Percentiles rank a stretch among this genome's conserved stretches.
Conservation (phyloP, 768 basidiomycete genomes). For the Lactarius tabidus region DNA sequence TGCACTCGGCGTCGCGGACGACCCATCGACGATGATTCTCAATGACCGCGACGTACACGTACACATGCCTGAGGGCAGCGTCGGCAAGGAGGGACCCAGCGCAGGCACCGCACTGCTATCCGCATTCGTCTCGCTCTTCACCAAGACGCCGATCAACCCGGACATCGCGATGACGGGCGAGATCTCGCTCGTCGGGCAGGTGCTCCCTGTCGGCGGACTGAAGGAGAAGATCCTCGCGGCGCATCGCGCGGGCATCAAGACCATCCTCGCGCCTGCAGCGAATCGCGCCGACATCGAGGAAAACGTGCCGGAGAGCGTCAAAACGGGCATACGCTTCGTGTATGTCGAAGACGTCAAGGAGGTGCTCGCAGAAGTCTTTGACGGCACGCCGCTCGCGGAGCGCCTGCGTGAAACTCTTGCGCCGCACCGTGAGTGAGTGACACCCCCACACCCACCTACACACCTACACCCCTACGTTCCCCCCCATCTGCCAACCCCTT, state of each 20-base stretch:
- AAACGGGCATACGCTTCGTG: constrained; percentile 90
- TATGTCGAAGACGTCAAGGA: constrained; percentile 93
- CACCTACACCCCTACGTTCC: neutral
- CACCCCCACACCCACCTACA: no score
- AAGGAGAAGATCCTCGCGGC: constrained; percentile 97
- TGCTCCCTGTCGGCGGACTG: constrained; percentile 91
- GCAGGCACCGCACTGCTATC: constrained; percentile 92
- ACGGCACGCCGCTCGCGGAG: constrained; percentile 51
- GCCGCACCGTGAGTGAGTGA: constrained; percentile 9
- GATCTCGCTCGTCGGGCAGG: constrained; percentile 93
- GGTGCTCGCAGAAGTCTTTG: constrained; percentile 86
- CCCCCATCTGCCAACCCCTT: no score
- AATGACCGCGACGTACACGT: constrained; percentile 88
- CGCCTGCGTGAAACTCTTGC: constrained; percentile 63
- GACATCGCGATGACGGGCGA: constrained; percentile 99
- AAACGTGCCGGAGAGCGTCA: constrained; percentile 94
- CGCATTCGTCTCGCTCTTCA: constrained; percentile 90
- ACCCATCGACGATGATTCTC: constrained; percentile 69
- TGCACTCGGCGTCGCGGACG: constrained; percentile 79
- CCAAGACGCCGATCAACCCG: constrained; percentile 73
- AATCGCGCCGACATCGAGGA: constrained; percentile 95
- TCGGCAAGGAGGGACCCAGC: constrained; percentile 94
- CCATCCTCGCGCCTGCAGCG: constrained; percentile 79
- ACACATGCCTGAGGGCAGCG: constrained; percentile 94
- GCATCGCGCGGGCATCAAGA: constrained; percentile 94